Evolutionary conservation across 2,329 filamentous ascomycete species (phyloP).

Genomic region (Trichophyton simii): DNA sequence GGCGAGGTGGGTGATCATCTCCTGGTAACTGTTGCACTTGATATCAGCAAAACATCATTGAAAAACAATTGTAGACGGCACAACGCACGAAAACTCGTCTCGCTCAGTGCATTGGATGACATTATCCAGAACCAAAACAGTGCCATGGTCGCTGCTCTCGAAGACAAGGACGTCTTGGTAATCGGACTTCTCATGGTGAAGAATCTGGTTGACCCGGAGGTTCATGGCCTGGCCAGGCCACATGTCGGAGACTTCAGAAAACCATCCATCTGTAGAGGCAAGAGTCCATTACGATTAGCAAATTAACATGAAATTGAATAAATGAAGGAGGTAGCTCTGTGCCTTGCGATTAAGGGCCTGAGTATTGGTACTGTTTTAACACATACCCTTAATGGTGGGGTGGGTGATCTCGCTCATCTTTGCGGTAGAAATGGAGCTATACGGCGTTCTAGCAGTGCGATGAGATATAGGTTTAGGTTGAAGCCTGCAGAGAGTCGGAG

Average conservation of each 20-base stretch:
- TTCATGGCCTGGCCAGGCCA: constrained; percentile 99
- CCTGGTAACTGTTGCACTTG: constrained; percentile 57
- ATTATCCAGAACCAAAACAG: constrained; percentile 92
- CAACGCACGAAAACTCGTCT: constrained; percentile 73
- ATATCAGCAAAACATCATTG: not conserved
- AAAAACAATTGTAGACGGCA: constrained; percentile 15
- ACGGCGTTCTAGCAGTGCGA: not conserved
- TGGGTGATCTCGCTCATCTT: constrained; percentile 60
- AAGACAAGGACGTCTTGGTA: constrained; percentile 99
- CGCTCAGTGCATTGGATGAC: constrained; percentile 98
- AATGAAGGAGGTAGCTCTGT: constrained; percentile 9
- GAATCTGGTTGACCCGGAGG: constrained; percentile 89
- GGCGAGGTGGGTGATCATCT: constrained; percentile 98
- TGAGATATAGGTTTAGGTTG: not conserved
- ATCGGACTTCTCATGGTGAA: constrained; percentile 98
- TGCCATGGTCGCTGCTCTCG: constrained; percentile 94
- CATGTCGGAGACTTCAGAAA: constrained; percentile 97
- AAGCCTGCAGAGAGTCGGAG: not conserved
- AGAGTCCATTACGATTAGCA: constrained; percentile 11
- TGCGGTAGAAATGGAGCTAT: constrained; percentile 9
- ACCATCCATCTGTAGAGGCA: constrained; percentile 77
- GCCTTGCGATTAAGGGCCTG: constrained; percentile 13
- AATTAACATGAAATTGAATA: constrained; percentile 5
- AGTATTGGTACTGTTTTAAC: not conserved
- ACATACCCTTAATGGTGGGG: constrained; percentile 60